A percentile compares a stretch with the other conserved stretches of the same genome.
phyloP scores from a whole-genome alignment of 2,329 filamentous ascomycete species.

The Colletotrichum trifolii region DNA sequence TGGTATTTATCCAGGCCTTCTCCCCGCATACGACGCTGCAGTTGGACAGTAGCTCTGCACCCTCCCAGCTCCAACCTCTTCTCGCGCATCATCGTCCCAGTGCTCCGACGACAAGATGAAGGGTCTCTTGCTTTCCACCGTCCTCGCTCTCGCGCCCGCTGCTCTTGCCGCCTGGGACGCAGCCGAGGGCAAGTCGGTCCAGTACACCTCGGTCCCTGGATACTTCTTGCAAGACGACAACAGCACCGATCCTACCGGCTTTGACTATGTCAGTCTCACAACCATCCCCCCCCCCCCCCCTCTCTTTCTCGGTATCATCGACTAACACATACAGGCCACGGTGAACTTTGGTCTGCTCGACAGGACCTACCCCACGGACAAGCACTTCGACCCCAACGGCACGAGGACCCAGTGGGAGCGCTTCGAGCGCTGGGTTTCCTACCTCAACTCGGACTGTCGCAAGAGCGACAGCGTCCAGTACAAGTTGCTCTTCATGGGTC shows the following conservation, averaged over 20 bases:
- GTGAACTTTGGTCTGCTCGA: slow-evolving; percentile 75
- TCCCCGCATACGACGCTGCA: slow-evolving; percentile 24
- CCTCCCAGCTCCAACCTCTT: background rate
- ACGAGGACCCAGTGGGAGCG: slow-evolving; percentile 71
- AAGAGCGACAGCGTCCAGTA: slow-evolving; percentile 62
- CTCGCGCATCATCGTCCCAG: slow-evolving; percentile 11
- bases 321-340: slow-evolving; percentile 55
- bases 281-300: fast-evolving
- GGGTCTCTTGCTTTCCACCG: slow-evolving; percentile 42
- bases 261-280: slow-evolving; percentile 73
- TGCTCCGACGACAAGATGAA: slow-evolving; percentile 46
- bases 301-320: background rate
- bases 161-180: slow-evolving; percentile 46
- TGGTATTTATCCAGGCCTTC: slow-evolving; percentile 32
- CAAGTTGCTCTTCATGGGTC: slow-evolving; percentile 75
- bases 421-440: slow-evolving; percentile 67
- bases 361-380: slow-evolving; percentile 68
- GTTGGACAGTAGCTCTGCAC: slow-evolving; percentile 7
- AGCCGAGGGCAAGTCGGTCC: slow-evolving; percentile 56
- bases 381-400: slow-evolving; percentile 49
- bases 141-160: slow-evolving; percentile 44
- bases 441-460: slow-evolving; percentile 58
- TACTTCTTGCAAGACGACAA: slow-evolving; percentile 74
- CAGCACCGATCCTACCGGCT: slow-evolving; percentile 63
- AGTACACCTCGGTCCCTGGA: slow-evolving; percentile 69